These are phyloP conservation scores for Neonectria magnoliae DNA, from an alignment of 2,329 filamentous ascomycete species.

Conservation along the genomic window DNA sequence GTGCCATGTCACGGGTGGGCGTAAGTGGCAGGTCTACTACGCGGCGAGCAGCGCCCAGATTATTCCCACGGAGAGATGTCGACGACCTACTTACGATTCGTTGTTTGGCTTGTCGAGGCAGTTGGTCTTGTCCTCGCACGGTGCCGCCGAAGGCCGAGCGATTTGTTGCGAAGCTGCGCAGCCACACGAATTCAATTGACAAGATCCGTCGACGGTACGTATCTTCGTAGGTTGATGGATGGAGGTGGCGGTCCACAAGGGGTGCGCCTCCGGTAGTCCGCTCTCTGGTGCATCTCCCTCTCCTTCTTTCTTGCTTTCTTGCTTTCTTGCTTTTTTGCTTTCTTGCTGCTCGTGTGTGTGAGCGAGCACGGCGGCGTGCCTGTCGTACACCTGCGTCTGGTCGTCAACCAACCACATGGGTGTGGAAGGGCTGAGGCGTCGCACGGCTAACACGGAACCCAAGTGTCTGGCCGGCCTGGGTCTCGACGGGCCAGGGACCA, in stretches of 20 bases:
- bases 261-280: background rate
- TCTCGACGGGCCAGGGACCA: conserved; percentile 17
- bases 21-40: background rate
- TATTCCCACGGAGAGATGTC: background rate
- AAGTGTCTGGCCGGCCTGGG: conserved; percentile 14
- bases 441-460: conserved; percentile 27
- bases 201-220: background rate
- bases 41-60: background rate
- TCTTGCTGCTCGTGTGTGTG: background rate
- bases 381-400: conserved; percentile 2
- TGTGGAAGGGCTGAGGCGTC: conserved; percentile 20
- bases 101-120: too few relatives aligned
- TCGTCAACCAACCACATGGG: background rate
- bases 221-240: background rate
- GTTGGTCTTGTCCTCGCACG: conserved; percentile 9
- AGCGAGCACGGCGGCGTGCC: background rate
- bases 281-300: background rate
- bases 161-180: conserved; percentile 21
- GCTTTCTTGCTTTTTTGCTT: background rate
- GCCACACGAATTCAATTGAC: conserved; percentile 11
- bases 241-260: background rate
- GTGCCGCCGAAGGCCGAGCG: conserved; percentile 18
- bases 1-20: background rate
- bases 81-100: too few relatives aligned
- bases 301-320: background rate